phyloP scores from a whole-genome alignment of 169 alveolate species.

The Babesia ovis region DNA sequence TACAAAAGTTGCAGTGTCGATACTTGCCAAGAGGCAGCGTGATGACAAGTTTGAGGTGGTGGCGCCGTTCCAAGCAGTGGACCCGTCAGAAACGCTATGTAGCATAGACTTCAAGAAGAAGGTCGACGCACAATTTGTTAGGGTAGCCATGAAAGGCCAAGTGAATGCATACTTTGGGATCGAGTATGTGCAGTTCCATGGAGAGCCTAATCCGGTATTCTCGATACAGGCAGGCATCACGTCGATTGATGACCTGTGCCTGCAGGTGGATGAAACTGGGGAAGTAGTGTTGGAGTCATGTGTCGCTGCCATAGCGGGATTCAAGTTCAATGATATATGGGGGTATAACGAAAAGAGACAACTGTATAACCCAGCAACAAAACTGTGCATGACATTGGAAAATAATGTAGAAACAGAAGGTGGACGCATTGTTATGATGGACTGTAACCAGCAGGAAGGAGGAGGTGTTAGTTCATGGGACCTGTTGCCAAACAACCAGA shows the following conservation, averaged over 20 bases:
- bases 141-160: constrained; percentile 80
- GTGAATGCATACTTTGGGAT: constrained; percentile 84
- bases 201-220: constrained; percentile 82
- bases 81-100: constrained; percentile 70
- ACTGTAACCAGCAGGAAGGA: constrained; percentile 63
- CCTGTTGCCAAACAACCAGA: constrained; percentile 84
- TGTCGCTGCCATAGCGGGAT: constrained; percentile 71
- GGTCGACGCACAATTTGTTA: constrained; percentile 74
- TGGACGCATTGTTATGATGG: constrained; percentile 67
- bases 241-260: constrained; percentile 77
- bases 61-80: constrained; percentile 73
- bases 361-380: constrained; percentile 70
- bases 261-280: constrained; percentile 74
- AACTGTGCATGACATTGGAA: constrained; percentile 78
- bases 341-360: constrained; percentile 72
- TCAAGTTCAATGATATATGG: constrained; percentile 74
- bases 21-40: constrained; percentile 69
- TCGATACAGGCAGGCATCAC: constrained; percentile 88
- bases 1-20: constrained; percentile 42
- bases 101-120: constrained; percentile 72
- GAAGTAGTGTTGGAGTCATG: constrained; percentile 78
- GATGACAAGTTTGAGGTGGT: constrained; percentile 71
- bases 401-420: constrained; percentile 78
- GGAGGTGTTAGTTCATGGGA: constrained; percentile 84
- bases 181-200: constrained; percentile 79